Conservation (phyloP, 192 early-diverging fungal genomes). For the Umbelopsis sp. region DNA sequence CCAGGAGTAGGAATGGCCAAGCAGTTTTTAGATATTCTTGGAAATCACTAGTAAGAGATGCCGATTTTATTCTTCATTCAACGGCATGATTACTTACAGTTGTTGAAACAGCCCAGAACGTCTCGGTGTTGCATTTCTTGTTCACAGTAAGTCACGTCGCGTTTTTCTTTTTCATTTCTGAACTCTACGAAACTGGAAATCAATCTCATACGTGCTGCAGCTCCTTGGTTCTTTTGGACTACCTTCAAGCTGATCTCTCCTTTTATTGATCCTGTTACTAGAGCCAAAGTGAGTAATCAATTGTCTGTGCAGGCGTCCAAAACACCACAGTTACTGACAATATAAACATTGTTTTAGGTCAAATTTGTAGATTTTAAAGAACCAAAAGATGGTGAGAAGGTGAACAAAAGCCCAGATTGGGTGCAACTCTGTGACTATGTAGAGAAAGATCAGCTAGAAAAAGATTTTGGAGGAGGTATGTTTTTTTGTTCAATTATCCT, state of each 20-base stretch:
- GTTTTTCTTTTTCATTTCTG: not conserved
- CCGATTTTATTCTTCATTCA: slow-evolving; percentile 38
- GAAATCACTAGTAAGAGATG: slow-evolving; percentile 88
- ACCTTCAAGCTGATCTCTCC: slow-evolving; percentile 82
- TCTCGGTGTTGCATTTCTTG: slow-evolving; percentile 9
- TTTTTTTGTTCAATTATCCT: not conserved
- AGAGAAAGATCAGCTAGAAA: slow-evolving; percentile 25
- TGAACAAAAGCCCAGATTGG: slow-evolving; percentile 10
- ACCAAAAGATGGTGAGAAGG: slow-evolving; percentile 15
- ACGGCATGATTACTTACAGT: not conserved
- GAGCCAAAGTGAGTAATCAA: slow-evolving; percentile 71
- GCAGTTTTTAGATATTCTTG: slow-evolving; percentile 75
- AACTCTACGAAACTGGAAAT: too few species aligned
- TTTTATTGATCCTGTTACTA: slow-evolving; percentile 89
- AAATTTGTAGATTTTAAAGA: slow-evolving; percentile 28
- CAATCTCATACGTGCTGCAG: slow-evolving; percentile 25
- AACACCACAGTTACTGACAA: not conserved
- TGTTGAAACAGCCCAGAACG: not conserved
- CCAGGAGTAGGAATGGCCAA: slow-evolving; percentile 74
- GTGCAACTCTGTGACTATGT: slow-evolving; percentile 24
- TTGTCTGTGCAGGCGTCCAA: not conserved
- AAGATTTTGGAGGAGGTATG: slow-evolving; percentile 19
- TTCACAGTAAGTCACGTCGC: not conserved
- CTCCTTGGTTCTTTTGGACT: slow-evolving; percentile 81
- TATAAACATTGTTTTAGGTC: not conserved